These are phyloP conservation scores for Elaeis guineensis DNA, from an alignment of 176 grass and related monocot species.

Conservation along the genomic window DNA sequence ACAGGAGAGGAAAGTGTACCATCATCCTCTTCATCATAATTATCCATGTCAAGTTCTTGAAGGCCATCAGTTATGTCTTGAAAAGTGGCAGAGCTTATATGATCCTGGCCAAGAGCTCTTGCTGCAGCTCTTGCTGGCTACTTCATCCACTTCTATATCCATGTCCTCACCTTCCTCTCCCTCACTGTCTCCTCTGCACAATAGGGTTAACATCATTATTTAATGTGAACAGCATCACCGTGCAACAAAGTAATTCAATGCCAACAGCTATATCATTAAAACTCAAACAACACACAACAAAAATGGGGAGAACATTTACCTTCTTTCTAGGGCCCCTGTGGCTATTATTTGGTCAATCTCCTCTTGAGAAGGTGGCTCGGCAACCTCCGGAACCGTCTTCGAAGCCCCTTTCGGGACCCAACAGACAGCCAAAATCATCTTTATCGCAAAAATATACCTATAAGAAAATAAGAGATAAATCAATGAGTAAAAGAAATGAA, in stretches of 20 bases:
- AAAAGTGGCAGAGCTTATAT: slow-evolving; percentile 10
- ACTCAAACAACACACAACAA: no score
- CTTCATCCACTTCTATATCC: slow-evolving; percentile 44
- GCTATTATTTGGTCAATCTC: slow-evolving; percentile 63
- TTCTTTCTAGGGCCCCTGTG: slow-evolving; percentile 13
- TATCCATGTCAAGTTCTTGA: slow-evolving; percentile 41
- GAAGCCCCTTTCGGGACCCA: slow-evolving; percentile 83
- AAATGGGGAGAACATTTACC: slow-evolving; percentile 10
- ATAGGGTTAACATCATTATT: background rate
- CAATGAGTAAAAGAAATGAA: no score
- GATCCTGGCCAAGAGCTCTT: slow-evolving; percentile 22
- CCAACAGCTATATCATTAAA: no score
- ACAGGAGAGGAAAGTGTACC: background rate
- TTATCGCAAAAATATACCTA: background rate
- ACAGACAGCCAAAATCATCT: slow-evolving; percentile 72
- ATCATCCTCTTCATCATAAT: slow-evolving; percentile 67
- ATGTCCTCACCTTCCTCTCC: slow-evolving; percentile 45
- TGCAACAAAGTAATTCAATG: background rate
- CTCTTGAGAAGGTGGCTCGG: slow-evolving; percentile 73
- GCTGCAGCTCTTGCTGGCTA: slow-evolving; percentile 25
- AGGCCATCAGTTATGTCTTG: slow-evolving; percentile 32
- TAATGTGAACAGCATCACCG: background rate
- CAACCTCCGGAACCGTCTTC: slow-evolving; percentile 51
- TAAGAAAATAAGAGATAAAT: background rate
- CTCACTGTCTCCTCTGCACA: slow-evolving; percentile 37